phyloP scores from a whole-genome alignment of 2,329 filamentous ascomycete species.

The Pseudogymnoascus sp. region DNA sequence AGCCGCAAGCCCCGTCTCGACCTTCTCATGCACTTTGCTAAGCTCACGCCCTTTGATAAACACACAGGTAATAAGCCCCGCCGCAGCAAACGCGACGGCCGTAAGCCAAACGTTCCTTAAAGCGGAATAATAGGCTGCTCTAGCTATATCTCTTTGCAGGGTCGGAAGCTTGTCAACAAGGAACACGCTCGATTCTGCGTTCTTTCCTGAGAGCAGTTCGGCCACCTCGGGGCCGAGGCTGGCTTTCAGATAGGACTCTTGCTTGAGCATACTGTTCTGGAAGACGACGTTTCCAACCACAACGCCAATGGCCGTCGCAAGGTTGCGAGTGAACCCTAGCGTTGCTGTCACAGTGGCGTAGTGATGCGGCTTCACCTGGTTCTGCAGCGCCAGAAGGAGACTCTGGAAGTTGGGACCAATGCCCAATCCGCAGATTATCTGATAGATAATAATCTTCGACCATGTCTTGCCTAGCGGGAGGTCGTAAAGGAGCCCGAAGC shows the following conservation, averaged over 20 bases:
- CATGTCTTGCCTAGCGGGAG: slow-evolving; percentile 50
- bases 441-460: slow-evolving; percentile 52
- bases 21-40: slow-evolving; percentile 44
- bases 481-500: slow-evolving; percentile 57
- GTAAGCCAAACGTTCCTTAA: slow-evolving; percentile 27
- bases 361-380: slow-evolving; percentile 52
- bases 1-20: slow-evolving; percentile 37
- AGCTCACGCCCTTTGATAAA: slow-evolving; percentile 39
- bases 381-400: slow-evolving; percentile 62
- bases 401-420: slow-evolving; percentile 64
- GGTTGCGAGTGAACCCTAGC: slow-evolving; percentile 52
- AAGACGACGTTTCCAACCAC: slow-evolving; percentile 45
- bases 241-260: slow-evolving; percentile 14
- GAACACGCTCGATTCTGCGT: slow-evolving; percentile 24
- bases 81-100: slow-evolving; percentile 23
- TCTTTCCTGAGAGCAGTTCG: slow-evolving; percentile 20
- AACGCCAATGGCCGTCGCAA: slow-evolving; percentile 40
- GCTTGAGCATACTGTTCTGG: slow-evolving; percentile 37
- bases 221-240: slow-evolving; percentile 21
- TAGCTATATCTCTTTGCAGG: slow-evolving; percentile 18
- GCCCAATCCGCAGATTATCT: slow-evolving; percentile 57
- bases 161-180: slow-evolving; percentile 20
- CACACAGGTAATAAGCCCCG: slow-evolving; percentile 34
- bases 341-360: slow-evolving; percentile 63
- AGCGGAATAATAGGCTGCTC: slow-evolving; percentile 19